Conservation (phyloP, 1,139 yeast genomes). For the Starmera stellimalicola region DNA sequence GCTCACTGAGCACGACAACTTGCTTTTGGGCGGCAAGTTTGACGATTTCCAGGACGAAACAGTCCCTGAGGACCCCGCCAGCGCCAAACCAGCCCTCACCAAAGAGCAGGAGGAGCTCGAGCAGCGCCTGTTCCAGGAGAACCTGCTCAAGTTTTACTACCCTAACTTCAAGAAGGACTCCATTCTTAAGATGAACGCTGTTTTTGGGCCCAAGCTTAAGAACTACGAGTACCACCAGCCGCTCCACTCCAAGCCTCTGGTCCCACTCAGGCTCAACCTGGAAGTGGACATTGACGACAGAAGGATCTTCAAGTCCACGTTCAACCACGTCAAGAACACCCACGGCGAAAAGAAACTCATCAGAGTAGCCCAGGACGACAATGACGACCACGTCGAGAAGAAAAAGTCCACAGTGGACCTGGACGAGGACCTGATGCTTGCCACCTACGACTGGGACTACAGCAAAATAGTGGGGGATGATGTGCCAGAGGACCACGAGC, state of each 20-base stretch:
- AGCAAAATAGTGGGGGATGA: constrained; percentile 48
- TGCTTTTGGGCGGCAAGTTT: constrained; percentile 3
- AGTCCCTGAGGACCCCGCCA: too few species aligned
- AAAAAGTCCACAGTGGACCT: constrained; percentile 13
- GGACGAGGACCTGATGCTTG: constrained; percentile 54
- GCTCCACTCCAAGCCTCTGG: constrained; percentile 43
- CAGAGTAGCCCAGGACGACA: constrained; percentile 8
- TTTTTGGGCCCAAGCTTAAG: constrained; percentile 56
- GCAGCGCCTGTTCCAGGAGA: constrained; percentile 14
- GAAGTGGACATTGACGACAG: constrained; percentile 40
- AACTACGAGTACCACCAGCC: constrained; percentile 46
- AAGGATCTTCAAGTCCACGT: constrained; percentile 30
- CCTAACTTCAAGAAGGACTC: constrained; percentile 53
- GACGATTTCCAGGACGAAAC: constrained; percentile 9
- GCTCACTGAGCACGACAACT: too few species aligned
- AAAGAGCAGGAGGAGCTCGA: constrained; percentile 19
- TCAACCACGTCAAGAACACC: constrained; percentile 6
- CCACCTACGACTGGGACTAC: constrained; percentile 83
- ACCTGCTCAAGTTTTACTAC: constrained; percentile 38
- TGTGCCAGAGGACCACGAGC: constrained; percentile 1
- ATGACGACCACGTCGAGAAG: constrained; percentile 5
- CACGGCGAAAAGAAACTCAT: constrained; percentile 10
- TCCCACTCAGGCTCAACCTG: constrained; percentile 47
- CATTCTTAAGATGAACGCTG: constrained; percentile 54
- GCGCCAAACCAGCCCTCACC: constrained; percentile 9